phyloP scores from a whole-genome alignment of 495 filamentous ascomycete species.

The Friedmanniomyces simplex region DNA sequence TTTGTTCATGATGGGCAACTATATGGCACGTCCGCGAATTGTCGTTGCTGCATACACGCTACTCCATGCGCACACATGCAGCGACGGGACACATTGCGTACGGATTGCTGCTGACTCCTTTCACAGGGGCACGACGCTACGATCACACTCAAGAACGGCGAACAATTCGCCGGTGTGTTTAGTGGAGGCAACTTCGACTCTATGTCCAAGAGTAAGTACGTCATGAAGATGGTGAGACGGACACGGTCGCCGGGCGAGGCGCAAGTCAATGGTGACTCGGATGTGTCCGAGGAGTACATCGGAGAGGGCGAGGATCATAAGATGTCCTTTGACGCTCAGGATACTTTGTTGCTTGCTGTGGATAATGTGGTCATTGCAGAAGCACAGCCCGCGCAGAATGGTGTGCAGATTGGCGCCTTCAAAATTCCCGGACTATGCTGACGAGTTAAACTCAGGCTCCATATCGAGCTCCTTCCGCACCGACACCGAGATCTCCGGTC shows the following conservation, averaged over 20 bases:
- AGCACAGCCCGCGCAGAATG: constrained; percentile 54
- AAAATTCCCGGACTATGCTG: too few species aligned
- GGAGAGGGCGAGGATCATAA: constrained; percentile 53
- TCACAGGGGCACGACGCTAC: constrained; percentile 57
- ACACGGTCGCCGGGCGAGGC: constrained; percentile 41
- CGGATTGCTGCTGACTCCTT: too few species aligned
- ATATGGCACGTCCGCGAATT: constrained; percentile 43
- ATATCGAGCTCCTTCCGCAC: constrained; percentile 57
- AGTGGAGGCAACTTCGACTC: constrained; percentile 47
- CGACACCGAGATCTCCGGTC: constrained; percentile 77
- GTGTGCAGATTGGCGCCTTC: constrained; percentile 38
- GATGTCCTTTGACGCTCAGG: constrained; percentile 73
- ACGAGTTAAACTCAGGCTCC: background rate
- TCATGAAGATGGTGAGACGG: constrained; percentile 75
- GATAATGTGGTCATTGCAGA: constrained; percentile 44
- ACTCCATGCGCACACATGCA: too few species aligned
- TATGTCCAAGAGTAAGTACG: constrained; percentile 48
- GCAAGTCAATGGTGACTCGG: constrained; percentile 47
- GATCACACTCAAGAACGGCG: constrained; percentile 58
- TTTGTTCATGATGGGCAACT: constrained; percentile 51
- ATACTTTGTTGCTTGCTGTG: constrained; percentile 58
- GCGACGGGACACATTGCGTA: too few species aligned
- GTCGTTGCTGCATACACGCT: background rate
- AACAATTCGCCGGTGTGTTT: constrained; percentile 65
- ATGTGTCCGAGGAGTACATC: constrained; percentile 43